These are phyloP conservation scores for Didymella pomorum DNA, from an alignment of 2,329 filamentous ascomycete species.

Conservation along the genomic window DNA sequence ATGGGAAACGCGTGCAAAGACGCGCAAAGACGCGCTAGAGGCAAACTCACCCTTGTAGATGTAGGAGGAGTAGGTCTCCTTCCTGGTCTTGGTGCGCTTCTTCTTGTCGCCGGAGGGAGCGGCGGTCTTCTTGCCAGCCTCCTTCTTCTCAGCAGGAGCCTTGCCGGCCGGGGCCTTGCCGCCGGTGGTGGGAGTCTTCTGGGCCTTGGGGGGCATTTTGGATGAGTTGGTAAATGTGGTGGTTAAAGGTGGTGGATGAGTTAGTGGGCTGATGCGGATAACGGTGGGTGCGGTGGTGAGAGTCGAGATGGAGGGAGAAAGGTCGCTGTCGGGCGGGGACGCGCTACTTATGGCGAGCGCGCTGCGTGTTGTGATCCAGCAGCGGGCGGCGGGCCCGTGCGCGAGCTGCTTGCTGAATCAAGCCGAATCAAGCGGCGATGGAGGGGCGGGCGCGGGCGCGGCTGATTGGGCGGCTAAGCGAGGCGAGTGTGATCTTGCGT, in stretches of 20 bases:
- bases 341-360: conserved; percentile 53
- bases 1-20: conserved; percentile 17
- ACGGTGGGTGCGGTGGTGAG: conserved; percentile 37
- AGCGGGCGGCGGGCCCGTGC: conserved; percentile 45
- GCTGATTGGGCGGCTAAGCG: conserved; percentile 27
- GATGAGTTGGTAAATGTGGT: conserved; percentile 23
- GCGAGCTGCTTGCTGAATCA: conserved; percentile 18
- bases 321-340: conserved; percentile 52
- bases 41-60: conserved; percentile 93
- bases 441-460: conserved; percentile 30
- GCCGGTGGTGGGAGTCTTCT: conserved; percentile 95
- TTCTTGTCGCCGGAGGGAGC: conserved; percentile 97
- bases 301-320: conserved; percentile 54
- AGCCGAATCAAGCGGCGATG: conserved; percentile 17
- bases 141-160: conserved; percentile 96
- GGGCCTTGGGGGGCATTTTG: conserved; percentile 97
- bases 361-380: conserved; percentile 52
- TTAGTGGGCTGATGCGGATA: conserved; percentile 29
- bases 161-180: conserved; percentile 88
- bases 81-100: conserved; percentile 99
- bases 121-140: conserved; percentile 98
- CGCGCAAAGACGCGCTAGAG: conserved; percentile 11
- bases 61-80: conserved; percentile 99
- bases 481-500: conserved; percentile 38
- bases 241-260: conserved; percentile 26